Evolutionary conservation across 2,329 filamentous ascomycete genomes (phyloP).

Genomic region (Fusarium sp.): DNA sequence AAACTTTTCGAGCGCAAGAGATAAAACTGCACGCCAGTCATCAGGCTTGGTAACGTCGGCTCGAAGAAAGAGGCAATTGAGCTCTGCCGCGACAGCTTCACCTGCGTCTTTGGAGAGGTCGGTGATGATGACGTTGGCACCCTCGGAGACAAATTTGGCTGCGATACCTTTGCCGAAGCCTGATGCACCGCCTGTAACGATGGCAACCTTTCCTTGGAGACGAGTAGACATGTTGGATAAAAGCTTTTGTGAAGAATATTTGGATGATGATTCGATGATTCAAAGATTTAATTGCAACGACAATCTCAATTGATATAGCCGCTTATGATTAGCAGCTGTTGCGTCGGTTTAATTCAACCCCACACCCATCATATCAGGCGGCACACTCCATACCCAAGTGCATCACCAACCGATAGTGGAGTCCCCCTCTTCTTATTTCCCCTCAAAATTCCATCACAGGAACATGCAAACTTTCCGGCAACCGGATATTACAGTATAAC

Average conservation of each 20-base stretch:
- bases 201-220: slow-evolving; percentile 56
- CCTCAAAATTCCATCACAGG: not conserved
- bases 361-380: not conserved
- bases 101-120: slow-evolving; percentile 68
- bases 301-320: not conserved
- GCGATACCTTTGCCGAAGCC: slow-evolving; percentile 59
- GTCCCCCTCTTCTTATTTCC: not conserved
- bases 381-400: not conserved
- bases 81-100: slow-evolving; percentile 56
- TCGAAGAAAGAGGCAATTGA: slow-evolving; percentile 56
- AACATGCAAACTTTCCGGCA: not conserved
- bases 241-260: no score
- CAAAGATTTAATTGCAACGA: not conserved
- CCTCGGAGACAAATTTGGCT: slow-evolving; percentile 25
- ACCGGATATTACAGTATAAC: rapidly evolving
- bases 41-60: slow-evolving; percentile 47
- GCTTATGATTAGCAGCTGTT: not conserved
- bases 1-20: slow-evolving; percentile 56
- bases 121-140: slow-evolving; percentile 58
- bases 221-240: slow-evolving; percentile 37
- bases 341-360: not conserved
- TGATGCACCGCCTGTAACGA: slow-evolving; percentile 50
- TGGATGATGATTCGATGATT: not conserved
- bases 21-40: slow-evolving; percentile 65
- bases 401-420: not conserved